A percentile compares a stretch with the other conserved stretches of the same genome.
Conservation (phyloP, 2,329 filamentous ascomycete genomes). For the Diplocarpon rosae region DNA sequence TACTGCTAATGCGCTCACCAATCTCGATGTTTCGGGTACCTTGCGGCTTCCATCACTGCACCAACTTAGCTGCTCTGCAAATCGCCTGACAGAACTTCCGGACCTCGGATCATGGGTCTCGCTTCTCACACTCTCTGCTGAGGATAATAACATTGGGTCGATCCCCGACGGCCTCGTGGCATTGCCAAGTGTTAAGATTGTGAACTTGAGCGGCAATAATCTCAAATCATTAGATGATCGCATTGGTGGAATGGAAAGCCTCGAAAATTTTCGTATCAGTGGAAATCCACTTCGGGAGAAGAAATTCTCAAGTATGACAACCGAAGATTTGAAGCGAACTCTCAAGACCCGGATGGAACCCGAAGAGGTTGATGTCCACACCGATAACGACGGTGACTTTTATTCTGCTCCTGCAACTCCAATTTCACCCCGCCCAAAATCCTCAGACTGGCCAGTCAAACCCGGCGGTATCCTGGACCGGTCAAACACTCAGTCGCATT, state of each 20-base stretch:
- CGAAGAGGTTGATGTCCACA: slow-evolving; percentile 17
- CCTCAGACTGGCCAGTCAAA: slow-evolving; percentile 24
- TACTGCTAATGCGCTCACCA: slow-evolving; percentile 59
- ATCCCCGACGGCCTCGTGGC: slow-evolving; percentile 68
- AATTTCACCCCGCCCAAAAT: slow-evolving; percentile 16
- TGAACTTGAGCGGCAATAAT: slow-evolving; percentile 79
- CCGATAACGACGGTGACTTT: slow-evolving; percentile 28
- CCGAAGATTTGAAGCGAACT: slow-evolving; percentile 69
- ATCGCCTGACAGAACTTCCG: slow-evolving; percentile 64
- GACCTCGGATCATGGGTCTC: slow-evolving; percentile 63
- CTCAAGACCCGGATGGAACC: slow-evolving; percentile 58
- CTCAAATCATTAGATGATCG: slow-evolving; percentile 64
- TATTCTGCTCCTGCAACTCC: slow-evolving; percentile 20
- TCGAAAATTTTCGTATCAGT: slow-evolving; percentile 64
- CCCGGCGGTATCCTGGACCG: slow-evolving; percentile 51
- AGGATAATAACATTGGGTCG: slow-evolving; percentile 67
- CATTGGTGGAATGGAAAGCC: slow-evolving; percentile 66
- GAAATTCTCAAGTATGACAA: slow-evolving; percentile 70
- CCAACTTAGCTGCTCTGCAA: slow-evolving; percentile 67
- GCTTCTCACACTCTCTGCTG: slow-evolving; percentile 62
- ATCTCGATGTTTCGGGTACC: slow-evolving; percentile 16
- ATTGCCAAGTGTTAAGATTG: slow-evolving; percentile 58
- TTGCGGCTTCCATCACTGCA: slow-evolving; percentile 55
- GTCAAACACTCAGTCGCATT: slow-evolving; percentile 53
- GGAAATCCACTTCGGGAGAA: slow-evolving; percentile 89